Evolutionary conservation across 176 grass and related monocot species (phyloP), one percentile per base, ranked within the genome.

Genomic region (Miscanthus lutarioriparius): DNA sequence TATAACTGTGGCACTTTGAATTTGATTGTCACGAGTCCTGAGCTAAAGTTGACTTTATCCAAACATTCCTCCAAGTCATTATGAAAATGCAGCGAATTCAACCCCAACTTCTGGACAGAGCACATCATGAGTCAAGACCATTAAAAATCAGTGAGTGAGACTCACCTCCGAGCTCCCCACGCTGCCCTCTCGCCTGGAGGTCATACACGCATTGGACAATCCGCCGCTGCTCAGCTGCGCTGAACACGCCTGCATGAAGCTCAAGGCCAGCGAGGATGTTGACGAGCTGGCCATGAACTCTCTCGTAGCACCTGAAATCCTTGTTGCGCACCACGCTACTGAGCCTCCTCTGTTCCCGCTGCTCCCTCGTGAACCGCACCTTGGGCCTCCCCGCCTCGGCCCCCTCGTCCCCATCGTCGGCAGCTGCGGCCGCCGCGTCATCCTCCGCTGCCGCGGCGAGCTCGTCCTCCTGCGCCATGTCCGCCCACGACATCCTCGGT

Each of bases 381-480:
- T 83, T 79, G 10, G 82, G 74, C 61, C 70, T 84, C 32, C 70
- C 86, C 23, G 8, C 66, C 72, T 73, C 80, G 41, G 48, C 59
- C 39, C 40, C 86, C 45, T 76, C 83, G 1, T 86, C 79, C 30
- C 78, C 92, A 0, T 89, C 86, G 1, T 88, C 88, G 0, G 77
- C 85, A 0, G 49, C 85, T 2, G 28, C 62, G 0, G 80, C 80
- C n/a, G 47, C 49, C 59, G 70, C 54, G 13, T 91, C 86, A 20
- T 94, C 92, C 82, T 91, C 88, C 22, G 84, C 92, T n/a, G 84
- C 87, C 7, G 88, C 90, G 22, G 93, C 83, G 37, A 91, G 92
- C 80, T 94, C 88, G 75, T 94, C 92, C 86, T 94, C 92, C 83
- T 91, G 89, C 13, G 92, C 87, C 92, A 94, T 91, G 84, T 95